Percentiles rank a stretch among this genome's conserved stretches.
phyloP scores from a whole-genome alignment of 495 filamentous ascomycete species.

The Aspergillus egyptiacus region DNA sequence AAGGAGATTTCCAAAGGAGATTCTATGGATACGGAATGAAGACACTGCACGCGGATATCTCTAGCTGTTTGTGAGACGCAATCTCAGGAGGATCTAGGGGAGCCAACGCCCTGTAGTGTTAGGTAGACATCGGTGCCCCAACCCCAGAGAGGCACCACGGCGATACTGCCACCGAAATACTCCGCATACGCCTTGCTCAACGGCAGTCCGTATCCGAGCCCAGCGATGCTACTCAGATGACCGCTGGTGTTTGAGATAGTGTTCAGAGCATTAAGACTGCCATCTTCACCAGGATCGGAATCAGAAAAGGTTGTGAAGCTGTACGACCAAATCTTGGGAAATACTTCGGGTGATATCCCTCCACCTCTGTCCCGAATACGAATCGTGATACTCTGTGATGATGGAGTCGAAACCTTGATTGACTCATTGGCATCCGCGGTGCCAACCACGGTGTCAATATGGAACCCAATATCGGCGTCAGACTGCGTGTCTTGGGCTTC shows the following conservation, averaged over 20 bases:
- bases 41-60: background rate
- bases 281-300: slow-evolving; percentile 41
- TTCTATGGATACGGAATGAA: background rate
- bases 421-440: slow-evolving; percentile 31
- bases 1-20: too few relatives aligned
- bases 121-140: slow-evolving; percentile 88
- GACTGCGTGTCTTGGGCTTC: slow-evolving; percentile 12
- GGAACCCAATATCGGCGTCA: slow-evolving; percentile 28
- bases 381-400: slow-evolving; percentile 84
- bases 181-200: slow-evolving; percentile 92
- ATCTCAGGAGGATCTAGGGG: background rate
- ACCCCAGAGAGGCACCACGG: slow-evolving; percentile 87
- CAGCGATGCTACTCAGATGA: slow-evolving; percentile 73
- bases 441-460: slow-evolving; percentile 28
- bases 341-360: slow-evolving; percentile 74
- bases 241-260: slow-evolving; percentile 63
- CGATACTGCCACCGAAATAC: slow-evolving; percentile 96
- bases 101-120: slow-evolving; percentile 75
- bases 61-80: background rate
- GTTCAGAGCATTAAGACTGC: slow-evolving; percentile 60
- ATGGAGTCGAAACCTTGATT: slow-evolving; percentile 39
- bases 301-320: slow-evolving; percentile 92
- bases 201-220: slow-evolving; percentile 88
- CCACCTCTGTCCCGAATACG: slow-evolving; percentile 93
- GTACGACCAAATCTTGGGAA: slow-evolving; percentile 91